These are phyloP conservation scores for Starmerella ratchasimensis DNA, from an alignment of 805 yeast species.

Conservation along the genomic window DNA sequence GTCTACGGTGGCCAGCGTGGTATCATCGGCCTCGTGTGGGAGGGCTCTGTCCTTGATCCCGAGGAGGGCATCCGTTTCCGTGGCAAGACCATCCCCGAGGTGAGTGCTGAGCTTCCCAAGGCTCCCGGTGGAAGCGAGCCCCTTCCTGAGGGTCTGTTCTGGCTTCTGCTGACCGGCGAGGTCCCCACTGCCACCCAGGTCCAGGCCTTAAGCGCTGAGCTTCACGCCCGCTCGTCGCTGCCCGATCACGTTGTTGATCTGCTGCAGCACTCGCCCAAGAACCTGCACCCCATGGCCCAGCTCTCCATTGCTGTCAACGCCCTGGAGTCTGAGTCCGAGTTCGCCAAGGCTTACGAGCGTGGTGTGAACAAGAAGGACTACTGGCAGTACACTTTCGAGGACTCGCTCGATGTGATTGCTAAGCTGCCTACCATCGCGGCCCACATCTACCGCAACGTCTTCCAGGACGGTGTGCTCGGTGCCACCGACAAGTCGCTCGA, in stretches of 20 bases:
- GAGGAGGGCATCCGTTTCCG: constrained; percentile 78
- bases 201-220: constrained; percentile 55
- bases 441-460: constrained; percentile 69
- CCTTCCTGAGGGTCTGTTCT: constrained; percentile 69
- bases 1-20: constrained; percentile 91
- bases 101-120: constrained; percentile 61
- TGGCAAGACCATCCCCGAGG: constrained; percentile 70
- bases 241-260: constrained; percentile 67
- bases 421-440: constrained; percentile 72
- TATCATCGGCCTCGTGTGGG: constrained; percentile 75
- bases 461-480: constrained; percentile 59
- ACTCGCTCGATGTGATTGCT: constrained; percentile 65
- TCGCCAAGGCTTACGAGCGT: constrained; percentile 70
- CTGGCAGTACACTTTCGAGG: constrained; percentile 77
- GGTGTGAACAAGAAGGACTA: constrained; percentile 71
- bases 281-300: constrained; percentile 83
- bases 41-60: constrained; percentile 75
- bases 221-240: constrained; percentile 62
- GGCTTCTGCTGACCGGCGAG: constrained; percentile 75
- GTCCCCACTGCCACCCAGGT: constrained; percentile 62
- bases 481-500: constrained; percentile 32
- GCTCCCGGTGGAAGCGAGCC: constrained; percentile 53
- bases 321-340: constrained; percentile 67
- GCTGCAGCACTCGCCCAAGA: constrained; percentile 59
- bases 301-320: constrained; percentile 73